A percentile compares a stretch with the other conserved stretches of the same genome.
phyloP scores from a whole-genome alignment of 345 rosid species.

The Gossypium anomalum region DNA sequence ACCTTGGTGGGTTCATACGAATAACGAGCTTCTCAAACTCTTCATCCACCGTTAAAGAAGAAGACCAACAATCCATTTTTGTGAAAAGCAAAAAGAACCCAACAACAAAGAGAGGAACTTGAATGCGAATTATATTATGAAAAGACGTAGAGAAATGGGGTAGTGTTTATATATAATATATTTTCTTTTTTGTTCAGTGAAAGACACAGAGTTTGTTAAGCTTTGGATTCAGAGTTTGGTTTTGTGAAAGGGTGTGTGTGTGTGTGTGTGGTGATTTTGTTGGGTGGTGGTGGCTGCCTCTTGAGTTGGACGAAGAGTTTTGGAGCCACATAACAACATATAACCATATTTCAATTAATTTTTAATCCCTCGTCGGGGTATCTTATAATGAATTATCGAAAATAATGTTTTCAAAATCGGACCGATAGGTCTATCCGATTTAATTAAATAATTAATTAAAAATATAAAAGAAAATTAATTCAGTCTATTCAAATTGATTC shows the following conservation, averaged over 20 bases:
- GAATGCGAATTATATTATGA: background rate
- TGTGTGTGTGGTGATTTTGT: slow-evolving; percentile 8
- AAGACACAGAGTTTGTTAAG: slow-evolving; percentile 6
- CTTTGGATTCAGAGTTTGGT: slow-evolving; percentile 17
- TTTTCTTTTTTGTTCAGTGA: background rate
- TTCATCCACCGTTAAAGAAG: slow-evolving; percentile 45
- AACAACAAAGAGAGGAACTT: background rate
- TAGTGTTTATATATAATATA: background rate
- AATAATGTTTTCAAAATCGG: too few relatives aligned
- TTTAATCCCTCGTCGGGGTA: too few relatives aligned
- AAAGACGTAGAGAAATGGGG: slow-evolving; percentile 9
- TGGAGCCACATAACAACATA: slow-evolving; percentile 24
- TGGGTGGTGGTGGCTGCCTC: slow-evolving; percentile 33
- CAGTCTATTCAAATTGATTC: too few relatives aligned
- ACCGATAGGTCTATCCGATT: too few relatives aligned
- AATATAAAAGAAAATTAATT: too few relatives aligned
- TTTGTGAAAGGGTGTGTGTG: slow-evolving; percentile 13
- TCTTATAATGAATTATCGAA: too few relatives aligned
- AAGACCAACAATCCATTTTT: slow-evolving; percentile 61
- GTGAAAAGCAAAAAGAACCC: background rate
- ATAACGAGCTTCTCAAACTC: slow-evolving; percentile 72
- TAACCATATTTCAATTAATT: background rate
- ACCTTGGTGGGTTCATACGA: slow-evolving; percentile 87
- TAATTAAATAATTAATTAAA: too few relatives aligned
- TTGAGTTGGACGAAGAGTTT: slow-evolving; percentile 46